phyloP scores from a whole-genome alignment of 108 stramenopile genomes.

The Nitzschia inconspicua region DNA sequence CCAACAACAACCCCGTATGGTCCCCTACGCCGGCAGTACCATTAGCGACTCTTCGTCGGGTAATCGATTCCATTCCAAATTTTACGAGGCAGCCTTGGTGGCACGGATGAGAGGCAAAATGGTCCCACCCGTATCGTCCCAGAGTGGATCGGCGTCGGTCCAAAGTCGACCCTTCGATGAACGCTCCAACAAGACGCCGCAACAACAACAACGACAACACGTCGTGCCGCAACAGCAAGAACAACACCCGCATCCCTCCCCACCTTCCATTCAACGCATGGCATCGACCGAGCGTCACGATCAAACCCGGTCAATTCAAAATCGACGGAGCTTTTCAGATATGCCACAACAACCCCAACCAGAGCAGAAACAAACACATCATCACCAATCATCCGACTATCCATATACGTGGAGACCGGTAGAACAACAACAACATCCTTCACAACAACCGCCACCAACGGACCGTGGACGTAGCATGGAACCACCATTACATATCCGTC shows the following conservation, averaged over 20 bases:
- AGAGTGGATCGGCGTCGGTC: background rate
- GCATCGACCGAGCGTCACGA: no score
- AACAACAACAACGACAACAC: no score
- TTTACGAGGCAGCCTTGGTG: constrained; percentile 33
- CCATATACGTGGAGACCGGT: background rate
- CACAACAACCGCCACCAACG: background rate
- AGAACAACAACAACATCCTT: background rate
- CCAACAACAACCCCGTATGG: background rate
- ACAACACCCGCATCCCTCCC: no score
- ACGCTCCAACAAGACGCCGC: no score
- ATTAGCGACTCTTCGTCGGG: constrained; percentile 8
- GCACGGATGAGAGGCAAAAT: constrained; percentile 12
- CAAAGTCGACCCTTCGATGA: background rate
- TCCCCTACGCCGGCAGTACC: background rate
- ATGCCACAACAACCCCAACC: no score
- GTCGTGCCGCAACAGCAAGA: no score
- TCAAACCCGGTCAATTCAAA: no score
- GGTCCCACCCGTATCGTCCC: background rate
- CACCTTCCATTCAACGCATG: no score
- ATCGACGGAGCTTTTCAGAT: no score
- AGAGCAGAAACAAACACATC: background rate
- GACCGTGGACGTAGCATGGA: background rate
- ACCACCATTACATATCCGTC: background rate
- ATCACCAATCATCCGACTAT: background rate
- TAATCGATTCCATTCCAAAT: constrained; percentile 37